A percentile compares a stretch with the other conserved stretches of the same genome.
phyloP scores from a whole-genome alignment of 116 monocot species.

The Dioscorea cayenensis region DNA sequence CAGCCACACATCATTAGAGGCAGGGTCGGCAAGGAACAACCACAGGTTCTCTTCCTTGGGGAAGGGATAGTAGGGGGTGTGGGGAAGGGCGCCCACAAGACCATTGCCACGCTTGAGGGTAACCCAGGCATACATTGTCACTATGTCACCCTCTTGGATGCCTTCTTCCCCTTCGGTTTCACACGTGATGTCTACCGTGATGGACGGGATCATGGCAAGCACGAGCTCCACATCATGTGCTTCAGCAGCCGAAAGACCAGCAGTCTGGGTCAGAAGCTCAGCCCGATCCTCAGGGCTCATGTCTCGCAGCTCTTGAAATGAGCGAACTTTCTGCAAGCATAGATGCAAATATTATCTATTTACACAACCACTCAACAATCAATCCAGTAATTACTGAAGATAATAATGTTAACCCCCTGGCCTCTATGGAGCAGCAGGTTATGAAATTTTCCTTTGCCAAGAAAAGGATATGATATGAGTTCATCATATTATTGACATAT shows the following conservation, averaged over 20 bases:
- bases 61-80: constrained; percentile 75
- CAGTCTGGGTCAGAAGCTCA: constrained; percentile 55
- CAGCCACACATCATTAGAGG: constrained; percentile 76
- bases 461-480: background rate
- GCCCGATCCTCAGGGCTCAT: constrained; percentile 48
- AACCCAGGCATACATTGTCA: constrained; percentile 91
- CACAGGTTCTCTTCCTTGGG: constrained; percentile 87
- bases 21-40: constrained; percentile 67
- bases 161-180: constrained; percentile 93
- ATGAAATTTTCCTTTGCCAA: background rate
- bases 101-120: constrained; percentile 60
- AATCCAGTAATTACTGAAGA: too few relatives aligned
- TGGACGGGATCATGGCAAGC: constrained; percentile 67
- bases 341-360: background rate
- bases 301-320: constrained; percentile 65
- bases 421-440: too few relatives aligned
- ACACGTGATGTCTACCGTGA: constrained; percentile 62
- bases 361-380: too few relatives aligned
- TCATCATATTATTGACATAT: background rate
- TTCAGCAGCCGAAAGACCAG: constrained; percentile 52
- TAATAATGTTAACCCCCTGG: too few relatives aligned
- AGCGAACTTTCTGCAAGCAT: constrained; percentile 50
- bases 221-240: constrained; percentile 61
- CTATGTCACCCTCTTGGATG: constrained; percentile 79
- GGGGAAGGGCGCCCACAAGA: constrained; percentile 58